Percentiles rank a stretch among this genome's conserved stretches.
These are phyloP conservation scores for Tuber indicum DNA, from an alignment of 495 filamentous ascomycete species.

Conservation along the genomic window DNA sequence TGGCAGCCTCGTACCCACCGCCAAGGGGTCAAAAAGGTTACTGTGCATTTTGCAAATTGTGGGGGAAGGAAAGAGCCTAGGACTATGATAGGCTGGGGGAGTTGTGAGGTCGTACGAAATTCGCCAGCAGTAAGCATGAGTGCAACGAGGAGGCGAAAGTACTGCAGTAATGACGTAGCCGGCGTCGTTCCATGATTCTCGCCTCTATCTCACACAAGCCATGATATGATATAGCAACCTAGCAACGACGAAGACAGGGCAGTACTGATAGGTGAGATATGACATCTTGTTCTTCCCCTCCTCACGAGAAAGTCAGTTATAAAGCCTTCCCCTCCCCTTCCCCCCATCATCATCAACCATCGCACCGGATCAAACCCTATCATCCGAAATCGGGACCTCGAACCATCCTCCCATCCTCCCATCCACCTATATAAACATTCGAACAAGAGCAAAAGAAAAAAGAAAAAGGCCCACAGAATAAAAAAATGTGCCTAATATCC, in stretches of 20 bases:
- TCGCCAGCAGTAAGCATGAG: neutral
- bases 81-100: neutral
- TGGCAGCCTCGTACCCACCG: no score
- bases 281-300: neutral
- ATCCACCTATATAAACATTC: neutral
- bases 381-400: neutral
- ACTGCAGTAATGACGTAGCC: neutral
- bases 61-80: no score
- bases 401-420: neutral
- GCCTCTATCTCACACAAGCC: neutral
- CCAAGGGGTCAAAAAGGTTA: no score
- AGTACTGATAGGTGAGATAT: neutral
- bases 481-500: conserved; percentile 18
- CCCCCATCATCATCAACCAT: neutral
- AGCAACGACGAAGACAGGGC: neutral
- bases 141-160: neutral
- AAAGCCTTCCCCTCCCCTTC: neutral
- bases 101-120: neutral
- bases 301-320: neutral
- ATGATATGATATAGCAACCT: neutral
- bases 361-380: neutral
- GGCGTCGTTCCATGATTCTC: neutral
- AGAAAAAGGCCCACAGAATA: neutral
- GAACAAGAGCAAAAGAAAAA: neutral
- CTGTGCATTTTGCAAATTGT: no score